Percentiles rank a stretch among this genome's conserved stretches.
Evolutionary conservation across 179 eudicot genomes (phyloP).

Genomic region (Heliamphora pulchella): DNA sequence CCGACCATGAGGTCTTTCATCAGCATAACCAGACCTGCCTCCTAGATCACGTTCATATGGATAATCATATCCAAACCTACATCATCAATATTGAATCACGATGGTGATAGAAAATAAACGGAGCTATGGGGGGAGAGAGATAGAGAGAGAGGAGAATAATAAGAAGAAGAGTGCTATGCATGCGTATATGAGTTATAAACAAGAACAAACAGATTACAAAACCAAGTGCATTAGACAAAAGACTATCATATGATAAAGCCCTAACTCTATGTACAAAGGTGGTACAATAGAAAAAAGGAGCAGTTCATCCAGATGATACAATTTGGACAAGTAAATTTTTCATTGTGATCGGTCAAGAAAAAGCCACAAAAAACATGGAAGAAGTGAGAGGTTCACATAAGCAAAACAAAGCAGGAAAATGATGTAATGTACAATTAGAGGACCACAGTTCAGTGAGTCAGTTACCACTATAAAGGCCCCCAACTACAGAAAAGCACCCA

Average conservation of each 20-base stretch:
- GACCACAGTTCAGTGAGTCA: background rate
- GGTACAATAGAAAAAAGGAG: background rate
- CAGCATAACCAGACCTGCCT: constrained; percentile 68
- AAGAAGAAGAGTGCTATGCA: too few species aligned
- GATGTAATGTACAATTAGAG: background rate
- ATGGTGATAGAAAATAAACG: too few species aligned
- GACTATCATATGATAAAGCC: background rate
- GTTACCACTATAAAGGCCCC: background rate
- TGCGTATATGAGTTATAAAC: too few species aligned
- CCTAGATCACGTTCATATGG: constrained; percentile 71
- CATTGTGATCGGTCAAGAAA: background rate
- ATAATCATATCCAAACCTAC: constrained; percentile 86
- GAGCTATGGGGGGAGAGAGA: too few species aligned
- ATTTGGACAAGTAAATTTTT: background rate
- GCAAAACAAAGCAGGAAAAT: background rate
- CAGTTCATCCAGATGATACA: background rate
- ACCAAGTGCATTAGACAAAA: too few species aligned
- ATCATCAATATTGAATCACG: background rate
- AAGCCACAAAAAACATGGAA: background rate
- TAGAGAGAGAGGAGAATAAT: too few species aligned
- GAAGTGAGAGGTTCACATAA: background rate
- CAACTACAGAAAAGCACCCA: background rate
- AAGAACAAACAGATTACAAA: too few species aligned
- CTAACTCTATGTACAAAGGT: background rate
- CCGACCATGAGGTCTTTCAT: constrained; percentile 90